Percentiles rank a stretch among this genome's conserved stretches.
These are phyloP conservation scores for Phaseolus coccineus DNA, from an alignment of 331 rosid genomes.

Conservation along the genomic window DNA sequence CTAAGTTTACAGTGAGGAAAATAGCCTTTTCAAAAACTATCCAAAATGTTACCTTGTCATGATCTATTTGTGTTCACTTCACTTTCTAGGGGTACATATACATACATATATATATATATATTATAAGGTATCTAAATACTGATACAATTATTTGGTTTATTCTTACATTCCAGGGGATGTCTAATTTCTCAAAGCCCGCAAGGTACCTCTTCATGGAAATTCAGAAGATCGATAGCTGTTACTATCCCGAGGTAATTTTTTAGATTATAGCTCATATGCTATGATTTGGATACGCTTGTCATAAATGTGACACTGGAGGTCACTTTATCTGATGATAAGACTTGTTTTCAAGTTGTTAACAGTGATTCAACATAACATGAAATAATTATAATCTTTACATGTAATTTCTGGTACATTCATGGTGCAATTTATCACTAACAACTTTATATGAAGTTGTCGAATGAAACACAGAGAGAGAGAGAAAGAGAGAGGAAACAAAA, in stretches of 20 bases:
- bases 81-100: neutral
- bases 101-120: neutral
- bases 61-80: conserved; percentile 12
- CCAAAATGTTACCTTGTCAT: neutral
- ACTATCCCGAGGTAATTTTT: conserved; percentile 86
- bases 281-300: conserved; percentile 16
- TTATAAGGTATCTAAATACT: neutral
- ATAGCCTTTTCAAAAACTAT: neutral
- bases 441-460: neutral
- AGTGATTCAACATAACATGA: neutral
- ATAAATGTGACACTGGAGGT: neutral
- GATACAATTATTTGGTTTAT: conserved; percentile 24
- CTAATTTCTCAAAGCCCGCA: conserved; percentile 94
- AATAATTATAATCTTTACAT: neutral
- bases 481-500: neutral
- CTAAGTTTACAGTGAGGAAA: neutral
- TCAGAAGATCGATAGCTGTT: conserved; percentile 86
- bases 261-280: neutral
- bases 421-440: neutral
- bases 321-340: neutral
- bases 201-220: conserved; percentile 80
- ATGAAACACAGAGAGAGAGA: too few species aligned
- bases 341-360: conserved; percentile 6
- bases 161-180: conserved; percentile 69
- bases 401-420: neutral